Base-by-base conservation (phyloP, 2,329 filamentous ascomycete genomes). In the Beauveria caledonica region DNA sequence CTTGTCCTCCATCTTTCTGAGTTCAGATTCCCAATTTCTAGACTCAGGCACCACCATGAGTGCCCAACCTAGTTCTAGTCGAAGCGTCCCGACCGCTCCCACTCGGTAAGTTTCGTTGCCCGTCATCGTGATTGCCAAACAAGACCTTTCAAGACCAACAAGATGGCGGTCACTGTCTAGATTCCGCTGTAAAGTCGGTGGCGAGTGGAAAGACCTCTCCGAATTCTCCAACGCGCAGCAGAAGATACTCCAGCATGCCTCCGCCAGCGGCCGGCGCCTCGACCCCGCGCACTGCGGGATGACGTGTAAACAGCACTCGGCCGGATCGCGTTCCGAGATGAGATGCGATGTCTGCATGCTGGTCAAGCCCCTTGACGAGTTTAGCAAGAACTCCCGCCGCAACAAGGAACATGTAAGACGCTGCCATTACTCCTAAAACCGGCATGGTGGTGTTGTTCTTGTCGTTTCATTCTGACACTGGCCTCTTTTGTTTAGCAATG, bases 171-270 rank as follows among this genome's bases (percentile, higher is more conserved):
- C 9, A 27, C n/a, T 33, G 3, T 7, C 25, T 40, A 58, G 56
- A 0, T 58, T 58, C 19, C 56, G 56, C 23, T 58, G 56, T 25
- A 58, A 58, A 23, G 56, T 58, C 17, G 56, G 46, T 23, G 56
- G 56, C 17, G 56, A 58, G 48, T 58, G 56, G 71, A 72, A 71
- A 52, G 57, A 67, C 0, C 56, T 70, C 2, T 52, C 63, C 3
- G 63, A 62, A 3, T 76, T 76, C 60, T 74, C 72, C 5, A 66
- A 65, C 6, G 69, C 62, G 4, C 72, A 76, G 54, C 70, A 70
- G 55, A 66, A 64, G 19, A 56, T 68, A 6, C 51, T 74, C 11
- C 66, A 67, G 7, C 1, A 19, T n/a, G 9, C 19, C 17, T 8
- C 27, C 17, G 10, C 6, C 9, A 40, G 49, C 65, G 21, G 60